Evolutionary conservation across 371 early-diverging fungal species (phyloP).

Genomic region (Mortierella sp.): DNA sequence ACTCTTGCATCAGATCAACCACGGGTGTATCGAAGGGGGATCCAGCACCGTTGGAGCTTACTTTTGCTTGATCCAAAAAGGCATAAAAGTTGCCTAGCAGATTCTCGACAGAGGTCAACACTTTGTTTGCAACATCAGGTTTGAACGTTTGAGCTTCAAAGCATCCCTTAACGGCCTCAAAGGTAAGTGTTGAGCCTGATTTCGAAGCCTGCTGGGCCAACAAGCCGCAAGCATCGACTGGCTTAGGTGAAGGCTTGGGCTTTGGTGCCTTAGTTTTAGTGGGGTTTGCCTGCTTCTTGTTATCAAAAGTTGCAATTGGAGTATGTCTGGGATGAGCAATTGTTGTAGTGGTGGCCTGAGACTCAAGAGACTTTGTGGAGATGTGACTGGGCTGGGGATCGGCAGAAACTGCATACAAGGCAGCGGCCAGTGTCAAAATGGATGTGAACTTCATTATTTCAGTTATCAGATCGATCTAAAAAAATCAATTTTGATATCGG

Average conservation of each 20-base stretch:
- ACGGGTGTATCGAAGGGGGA: slow-evolving; percentile 20
- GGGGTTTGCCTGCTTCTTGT: no score
- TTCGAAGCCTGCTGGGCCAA: background rate
- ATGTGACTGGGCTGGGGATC: background rate
- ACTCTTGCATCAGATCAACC: slow-evolving; percentile 26
- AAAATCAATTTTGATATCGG: background rate
- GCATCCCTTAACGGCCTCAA: slow-evolving; percentile 9
- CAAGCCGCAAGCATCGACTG: slow-evolving; percentile 1
- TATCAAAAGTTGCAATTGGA: no score
- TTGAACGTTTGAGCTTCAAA: slow-evolving; percentile 14
- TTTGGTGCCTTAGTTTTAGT: no score
- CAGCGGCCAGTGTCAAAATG: slow-evolving; percentile 13
- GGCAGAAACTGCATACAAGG: slow-evolving; percentile 7
- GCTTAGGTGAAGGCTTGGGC: no score
- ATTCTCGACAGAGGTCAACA: slow-evolving; percentile 23
- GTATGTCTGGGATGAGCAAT: no score
- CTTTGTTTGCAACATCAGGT: slow-evolving; percentile 21
- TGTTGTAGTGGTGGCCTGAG: no score
- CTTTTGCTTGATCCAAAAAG: slow-evolving; percentile 34
- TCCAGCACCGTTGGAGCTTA: background rate
- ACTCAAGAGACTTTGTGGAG: background rate
- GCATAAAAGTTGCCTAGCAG: slow-evolving; percentile 35
- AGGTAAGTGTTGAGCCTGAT: background rate
- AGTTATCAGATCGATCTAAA: background rate
- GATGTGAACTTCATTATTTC: slow-evolving; percentile 13